Evolutionary conservation across 2,329 filamentous ascomycete genomes (phyloP).

Genomic region (Magnaporthales sp.): DNA sequence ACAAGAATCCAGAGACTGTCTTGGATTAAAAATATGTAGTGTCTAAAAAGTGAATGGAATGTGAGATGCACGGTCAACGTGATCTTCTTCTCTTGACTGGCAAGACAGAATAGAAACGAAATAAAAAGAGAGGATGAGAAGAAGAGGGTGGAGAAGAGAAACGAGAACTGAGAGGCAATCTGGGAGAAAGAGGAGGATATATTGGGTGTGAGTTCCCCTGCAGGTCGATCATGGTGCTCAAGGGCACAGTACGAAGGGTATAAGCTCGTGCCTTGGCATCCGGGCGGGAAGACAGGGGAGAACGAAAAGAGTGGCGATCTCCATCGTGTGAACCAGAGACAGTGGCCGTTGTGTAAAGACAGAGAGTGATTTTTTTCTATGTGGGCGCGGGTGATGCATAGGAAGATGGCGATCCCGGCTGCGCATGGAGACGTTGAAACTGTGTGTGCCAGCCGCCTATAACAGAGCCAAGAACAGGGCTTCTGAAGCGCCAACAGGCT

Average conservation of each 20-base stretch:
- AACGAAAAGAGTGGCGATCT: neutral
- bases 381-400: constrained; percentile 8
- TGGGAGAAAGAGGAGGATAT: neutral
- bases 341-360: constrained; percentile 1
- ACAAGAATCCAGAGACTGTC: constrained; percentile 8
- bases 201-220: neutral
- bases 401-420: constrained; percentile 19
- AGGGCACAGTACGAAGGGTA: neutral
- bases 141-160: constrained; percentile 3
- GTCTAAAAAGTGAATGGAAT: constrained; percentile 12
- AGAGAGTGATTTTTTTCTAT: neutral
- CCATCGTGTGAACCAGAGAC: constrained; percentile 1
- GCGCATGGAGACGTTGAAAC: constrained; percentile 20
- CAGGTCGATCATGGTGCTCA: neutral
- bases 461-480: constrained; percentile 13
- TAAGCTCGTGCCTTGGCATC: neutral
- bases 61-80: constrained; percentile 23
- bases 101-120: constrained; percentile 14
- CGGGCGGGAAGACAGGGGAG: neutral
- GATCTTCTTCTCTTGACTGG: constrained; percentile 20
- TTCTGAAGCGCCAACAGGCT: neutral
- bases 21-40: constrained; percentile 5
- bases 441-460: constrained; percentile 16
- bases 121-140: constrained; percentile 10
- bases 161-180: neutral